Percentiles rank a stretch among this genome's conserved stretches.
phyloP scores from a whole-genome alignment of 1,284 basidiomycete genomes.

The Athelia psychrophila region DNA sequence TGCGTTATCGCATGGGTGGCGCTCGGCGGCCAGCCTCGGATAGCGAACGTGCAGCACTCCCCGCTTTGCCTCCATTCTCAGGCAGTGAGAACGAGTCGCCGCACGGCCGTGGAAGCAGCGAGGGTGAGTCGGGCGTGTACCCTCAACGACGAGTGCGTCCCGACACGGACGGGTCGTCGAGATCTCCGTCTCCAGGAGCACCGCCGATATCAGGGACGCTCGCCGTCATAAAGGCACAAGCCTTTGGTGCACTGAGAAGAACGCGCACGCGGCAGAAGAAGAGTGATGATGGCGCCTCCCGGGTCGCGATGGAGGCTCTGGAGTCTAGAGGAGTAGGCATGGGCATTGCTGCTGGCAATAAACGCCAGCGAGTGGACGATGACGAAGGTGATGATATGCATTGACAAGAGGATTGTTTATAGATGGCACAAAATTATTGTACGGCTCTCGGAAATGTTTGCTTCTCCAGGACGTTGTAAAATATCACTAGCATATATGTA shows the following conservation, averaged over 20 bases:
- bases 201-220: conserved; percentile 72
- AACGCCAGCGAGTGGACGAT: conserved; percentile 57
- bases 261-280: conserved; percentile 71
- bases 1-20: conserved; percentile 53
- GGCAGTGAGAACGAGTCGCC: conserved; percentile 48
- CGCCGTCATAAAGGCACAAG: conserved; percentile 84
- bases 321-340: conserved; percentile 73
- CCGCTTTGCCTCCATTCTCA: conserved; percentile 47
- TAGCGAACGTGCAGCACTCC: conserved; percentile 48
- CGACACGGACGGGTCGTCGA: conserved; percentile 43
- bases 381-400: conserved; percentile 47
- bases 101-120: conserved; percentile 54
- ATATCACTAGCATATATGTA: conserved; percentile 16
- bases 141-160: conserved; percentile 37
- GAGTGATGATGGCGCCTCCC: conserved; percentile 67
- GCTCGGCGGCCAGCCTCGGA: conserved; percentile 45
- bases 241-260: conserved; percentile 77
- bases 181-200: conserved; percentile 68
- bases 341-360: conserved; percentile 44
- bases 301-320: conserved; percentile 74
- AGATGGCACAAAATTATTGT: neutral
- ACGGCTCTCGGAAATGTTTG: neutral
- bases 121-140: conserved; percentile 48
- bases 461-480: conserved; percentile 19
- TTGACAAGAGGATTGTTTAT: conserved; percentile 28